These are phyloP conservation scores for Fusarium albidum DNA, from an alignment of 2,329 filamentous ascomycete species.

Conservation along the genomic window DNA sequence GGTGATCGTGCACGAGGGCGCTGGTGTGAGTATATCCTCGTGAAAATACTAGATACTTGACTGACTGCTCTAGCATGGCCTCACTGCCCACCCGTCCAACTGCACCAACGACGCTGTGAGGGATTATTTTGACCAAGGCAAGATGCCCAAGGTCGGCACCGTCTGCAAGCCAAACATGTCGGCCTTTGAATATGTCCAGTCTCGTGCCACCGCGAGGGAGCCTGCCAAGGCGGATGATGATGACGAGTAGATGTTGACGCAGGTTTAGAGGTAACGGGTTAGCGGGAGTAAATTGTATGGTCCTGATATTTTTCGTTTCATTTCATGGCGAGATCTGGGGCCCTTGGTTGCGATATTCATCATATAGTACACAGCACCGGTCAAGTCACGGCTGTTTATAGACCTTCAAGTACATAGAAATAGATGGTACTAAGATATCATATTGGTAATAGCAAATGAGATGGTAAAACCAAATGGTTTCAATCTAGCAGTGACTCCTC, in stretches of 20 bases:
- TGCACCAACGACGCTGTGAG: constrained; percentile 20
- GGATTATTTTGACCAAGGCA: constrained; percentile 16
- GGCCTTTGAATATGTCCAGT: constrained; percentile 15
- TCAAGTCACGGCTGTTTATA: too few species aligned
- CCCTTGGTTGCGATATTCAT: too few species aligned
- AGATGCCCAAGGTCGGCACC: constrained; percentile 13
- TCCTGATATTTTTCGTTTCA: too few species aligned
- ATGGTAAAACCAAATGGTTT: too few species aligned
- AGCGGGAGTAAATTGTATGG: too few species aligned
- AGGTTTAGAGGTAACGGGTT: background rate
- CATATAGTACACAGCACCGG: too few species aligned
- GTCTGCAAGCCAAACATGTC: constrained; percentile 20
- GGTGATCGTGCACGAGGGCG: background rate
- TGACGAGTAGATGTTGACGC: background rate
- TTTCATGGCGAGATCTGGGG: too few species aligned
- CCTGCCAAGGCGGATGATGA: background rate
- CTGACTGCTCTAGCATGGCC: constrained; percentile 14
- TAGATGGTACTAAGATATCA: too few species aligned
- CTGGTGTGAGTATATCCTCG: background rate
- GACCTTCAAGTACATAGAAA: too few species aligned
- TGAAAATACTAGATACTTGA: background rate
- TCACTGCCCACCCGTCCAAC: constrained; percentile 20
- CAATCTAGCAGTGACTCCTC: too few species aligned
- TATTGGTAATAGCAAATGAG: too few species aligned
- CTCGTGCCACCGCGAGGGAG: too few species aligned